These are phyloP conservation scores for Fomitopsis palustris DNA, from an alignment of 1,284 basidiomycete species.

Conservation along the genomic window DNA sequence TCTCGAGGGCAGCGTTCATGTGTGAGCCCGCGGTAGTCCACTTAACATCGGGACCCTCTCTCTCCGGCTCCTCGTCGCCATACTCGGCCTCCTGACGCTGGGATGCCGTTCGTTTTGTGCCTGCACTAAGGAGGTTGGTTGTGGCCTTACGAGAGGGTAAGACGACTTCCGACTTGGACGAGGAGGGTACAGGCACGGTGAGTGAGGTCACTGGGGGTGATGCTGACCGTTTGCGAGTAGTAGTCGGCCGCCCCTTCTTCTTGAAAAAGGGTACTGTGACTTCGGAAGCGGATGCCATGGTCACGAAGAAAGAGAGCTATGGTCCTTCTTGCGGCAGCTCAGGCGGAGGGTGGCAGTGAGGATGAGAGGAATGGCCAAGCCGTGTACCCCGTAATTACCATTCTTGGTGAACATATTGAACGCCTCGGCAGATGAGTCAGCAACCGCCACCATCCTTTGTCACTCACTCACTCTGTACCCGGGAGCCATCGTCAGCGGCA, in stretches of 20 bases:
- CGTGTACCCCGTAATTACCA: not conserved
- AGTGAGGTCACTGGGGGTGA: conserved; percentile 46
- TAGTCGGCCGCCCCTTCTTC: conserved; percentile 80
- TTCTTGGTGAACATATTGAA: not conserved
- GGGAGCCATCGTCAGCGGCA: not conserved
- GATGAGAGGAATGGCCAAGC: not conserved
- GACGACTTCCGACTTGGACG: conserved; percentile 65
- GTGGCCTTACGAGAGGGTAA: conserved; percentile 67
- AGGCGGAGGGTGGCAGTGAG: not conserved
- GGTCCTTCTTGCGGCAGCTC: not conserved
- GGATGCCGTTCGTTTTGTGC: conserved; percentile 73
- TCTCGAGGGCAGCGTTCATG: conserved; percentile 63
- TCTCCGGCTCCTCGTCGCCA: conserved; percentile 42
- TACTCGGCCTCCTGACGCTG: conserved; percentile 50
- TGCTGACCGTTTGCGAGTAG: conserved; percentile 64
- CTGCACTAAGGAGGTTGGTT: conserved; percentile 75
- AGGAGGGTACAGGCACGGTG: conserved; percentile 30
- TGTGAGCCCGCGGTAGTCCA: conserved; percentile 75
- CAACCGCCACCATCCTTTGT: not conserved
- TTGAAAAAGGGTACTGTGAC: conserved; percentile 81
- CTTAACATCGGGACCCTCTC: conserved; percentile 73
- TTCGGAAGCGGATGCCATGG: conserved; percentile 37
- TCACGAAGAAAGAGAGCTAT: not conserved
- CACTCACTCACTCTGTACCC: not conserved
- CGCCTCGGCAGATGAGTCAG: not conserved